These are phyloP conservation scores for Thraustochytrium striatum DNA, from an alignment of 352 stramenopile genomes.

Conservation along the genomic window DNA sequence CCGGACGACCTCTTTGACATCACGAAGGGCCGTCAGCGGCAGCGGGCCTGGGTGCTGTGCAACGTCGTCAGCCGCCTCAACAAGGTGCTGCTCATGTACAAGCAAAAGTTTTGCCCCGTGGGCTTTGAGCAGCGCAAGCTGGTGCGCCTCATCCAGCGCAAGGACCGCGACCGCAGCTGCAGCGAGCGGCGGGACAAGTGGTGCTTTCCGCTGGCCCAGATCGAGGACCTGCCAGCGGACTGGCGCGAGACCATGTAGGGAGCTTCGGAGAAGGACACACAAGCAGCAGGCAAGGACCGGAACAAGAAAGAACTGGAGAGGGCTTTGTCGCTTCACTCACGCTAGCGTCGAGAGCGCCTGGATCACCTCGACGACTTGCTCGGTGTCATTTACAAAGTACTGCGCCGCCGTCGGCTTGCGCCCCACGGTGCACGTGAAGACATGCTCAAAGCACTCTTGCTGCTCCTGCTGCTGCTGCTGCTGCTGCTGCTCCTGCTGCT, in stretches of 20 bases:
- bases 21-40: conserved; percentile 10
- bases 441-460: conserved; percentile 54
- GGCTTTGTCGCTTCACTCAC: too few species aligned
- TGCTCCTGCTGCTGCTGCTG: too few species aligned
- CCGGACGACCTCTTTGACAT: conserved; percentile 39
- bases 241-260: conserved; percentile 3
- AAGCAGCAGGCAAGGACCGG: too few species aligned
- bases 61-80: conserved; percentile 45
- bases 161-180: conserved; percentile 18
- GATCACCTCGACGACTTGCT: conserved; percentile 11
- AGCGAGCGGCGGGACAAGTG: conserved; percentile 36
- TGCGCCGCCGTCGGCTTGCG: conserved; percentile 94
- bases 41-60: conserved; percentile 42
- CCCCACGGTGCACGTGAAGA: conserved; percentile 92
- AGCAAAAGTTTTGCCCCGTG: conserved; percentile 28
- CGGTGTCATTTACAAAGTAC: conserved; percentile 64
- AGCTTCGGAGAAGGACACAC: too few species aligned
- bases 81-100: conserved; percentile 17
- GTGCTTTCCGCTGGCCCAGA: conserved; percentile 49
- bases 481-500: too few species aligned
- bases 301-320: too few species aligned
- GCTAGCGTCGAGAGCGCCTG: too few species aligned
- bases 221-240: conserved; percentile 14
- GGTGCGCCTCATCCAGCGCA: conserved; percentile 40
- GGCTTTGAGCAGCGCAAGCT: conserved; percentile 36